Evolutionary conservation across 305 asterid species (phyloP).

Genomic region (Coffea humblotiana): DNA sequence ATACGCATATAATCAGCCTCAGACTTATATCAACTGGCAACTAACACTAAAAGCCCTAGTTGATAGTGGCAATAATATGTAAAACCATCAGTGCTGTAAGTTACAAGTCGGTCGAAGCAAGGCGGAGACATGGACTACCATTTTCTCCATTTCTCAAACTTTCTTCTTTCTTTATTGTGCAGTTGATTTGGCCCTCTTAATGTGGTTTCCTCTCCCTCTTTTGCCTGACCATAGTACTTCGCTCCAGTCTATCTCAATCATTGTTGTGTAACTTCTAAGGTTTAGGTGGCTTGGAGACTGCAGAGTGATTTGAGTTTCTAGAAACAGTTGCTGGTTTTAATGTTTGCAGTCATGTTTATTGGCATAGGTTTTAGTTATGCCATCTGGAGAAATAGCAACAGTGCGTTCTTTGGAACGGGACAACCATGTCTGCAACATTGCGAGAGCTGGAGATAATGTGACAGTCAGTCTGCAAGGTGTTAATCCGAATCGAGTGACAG

Average conservation of each 20-base stretch:
- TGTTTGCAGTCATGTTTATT: not conserved
- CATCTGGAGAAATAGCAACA: conserved; percentile 62
- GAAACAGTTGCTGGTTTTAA: not conserved
- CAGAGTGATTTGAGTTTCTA: not conserved
- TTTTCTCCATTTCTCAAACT: no score
- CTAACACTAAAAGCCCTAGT: not conserved
- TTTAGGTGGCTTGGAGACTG: not conserved
- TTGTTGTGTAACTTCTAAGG: not conserved
- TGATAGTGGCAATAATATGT: not conserved
- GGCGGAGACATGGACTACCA: not conserved
- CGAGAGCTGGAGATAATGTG: conserved; percentile 94
- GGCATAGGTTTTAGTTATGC: conserved; percentile 82
- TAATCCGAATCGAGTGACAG: conserved; percentile 56
- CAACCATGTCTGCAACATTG: conserved; percentile 55
- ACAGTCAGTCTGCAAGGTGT: conserved; percentile 75
- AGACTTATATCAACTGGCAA: not conserved
- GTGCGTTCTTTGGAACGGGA: conserved; percentile 76
- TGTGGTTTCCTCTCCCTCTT: not conserved
- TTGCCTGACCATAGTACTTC: not conserved
- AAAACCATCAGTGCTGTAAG: not conserved
- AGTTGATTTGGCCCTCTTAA: not conserved
- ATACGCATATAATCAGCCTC: not conserved
- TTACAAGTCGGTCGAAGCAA: not conserved
- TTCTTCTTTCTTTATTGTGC: no score
- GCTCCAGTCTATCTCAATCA: not conserved